phyloP scores from a whole-genome alignment of 805 yeast genomes.

The Kazachstania psychrophila region DNA sequence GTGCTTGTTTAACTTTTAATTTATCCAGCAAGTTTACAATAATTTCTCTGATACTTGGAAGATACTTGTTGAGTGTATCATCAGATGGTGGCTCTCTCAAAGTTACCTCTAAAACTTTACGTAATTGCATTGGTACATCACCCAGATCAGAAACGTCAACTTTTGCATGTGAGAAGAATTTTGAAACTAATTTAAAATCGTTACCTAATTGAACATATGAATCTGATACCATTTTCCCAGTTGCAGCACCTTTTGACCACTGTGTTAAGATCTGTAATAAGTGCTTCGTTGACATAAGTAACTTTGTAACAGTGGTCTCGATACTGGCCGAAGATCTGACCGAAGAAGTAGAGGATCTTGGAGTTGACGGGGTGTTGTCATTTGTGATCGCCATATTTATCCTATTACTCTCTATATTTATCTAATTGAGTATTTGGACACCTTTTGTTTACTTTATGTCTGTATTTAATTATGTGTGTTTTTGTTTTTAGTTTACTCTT shows the following conservation, averaged over 20 bases:
- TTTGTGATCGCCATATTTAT: conserved; percentile 1
- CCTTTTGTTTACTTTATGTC: background rate
- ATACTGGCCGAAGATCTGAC: conserved; percentile 34
- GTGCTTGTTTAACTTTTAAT: conserved; percentile 68
- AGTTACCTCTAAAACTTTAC: conserved; percentile 78
- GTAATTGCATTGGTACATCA: conserved; percentile 76
- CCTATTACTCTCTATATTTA: too few species aligned
- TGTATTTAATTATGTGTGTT: background rate
- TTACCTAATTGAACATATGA: conserved; percentile 88
- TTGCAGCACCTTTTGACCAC: conserved; percentile 79
- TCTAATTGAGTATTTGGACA: too few species aligned
- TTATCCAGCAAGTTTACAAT: conserved; percentile 72
- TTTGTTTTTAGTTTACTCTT: too few species aligned
- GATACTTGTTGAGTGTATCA: conserved; percentile 64
- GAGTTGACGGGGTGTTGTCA: background rate
- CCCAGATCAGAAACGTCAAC: conserved; percentile 77
- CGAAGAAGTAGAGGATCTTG: conserved; percentile 11
- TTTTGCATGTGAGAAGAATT: conserved; percentile 70
- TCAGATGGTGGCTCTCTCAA: conserved; percentile 78
- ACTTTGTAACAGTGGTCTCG: conserved; percentile 68
- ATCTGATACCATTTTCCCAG: conserved; percentile 78
- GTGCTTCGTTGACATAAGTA: conserved; percentile 82
- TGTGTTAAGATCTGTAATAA: conserved; percentile 75
- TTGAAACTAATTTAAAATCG: conserved; percentile 78
- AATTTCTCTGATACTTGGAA: conserved; percentile 79